Percentiles rank a stretch among this genome's conserved stretches.
Evolutionary conservation across 225 moss, liverwort and hornwort species (phyloP).

Genomic region (Marchantia paleacea): DNA sequence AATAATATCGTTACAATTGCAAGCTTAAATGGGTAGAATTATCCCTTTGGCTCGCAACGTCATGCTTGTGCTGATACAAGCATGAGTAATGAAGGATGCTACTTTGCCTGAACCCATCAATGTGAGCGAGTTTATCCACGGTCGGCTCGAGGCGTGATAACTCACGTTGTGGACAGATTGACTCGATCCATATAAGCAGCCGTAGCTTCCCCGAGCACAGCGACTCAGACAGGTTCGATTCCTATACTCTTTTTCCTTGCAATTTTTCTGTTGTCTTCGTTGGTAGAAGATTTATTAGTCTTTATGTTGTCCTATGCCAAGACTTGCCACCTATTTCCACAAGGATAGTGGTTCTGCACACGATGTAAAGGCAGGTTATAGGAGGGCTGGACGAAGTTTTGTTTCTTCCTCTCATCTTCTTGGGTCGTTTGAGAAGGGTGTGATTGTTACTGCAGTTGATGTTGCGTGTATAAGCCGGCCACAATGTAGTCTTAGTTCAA

Average conservation of each 20-base stretch:
- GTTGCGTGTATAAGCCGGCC: too few species aligned
- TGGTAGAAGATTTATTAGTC: neutral
- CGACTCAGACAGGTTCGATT: conserved; percentile 26
- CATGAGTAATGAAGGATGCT: conserved; percentile 13
- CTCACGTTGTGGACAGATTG: conserved; percentile 9
- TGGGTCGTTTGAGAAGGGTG: too few species aligned
- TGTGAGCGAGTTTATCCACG: conserved; percentile 21
- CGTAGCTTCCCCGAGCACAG: conserved; percentile 11
- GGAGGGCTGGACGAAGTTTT: neutral
- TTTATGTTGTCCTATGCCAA: neutral
- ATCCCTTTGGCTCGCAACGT: conserved; percentile 21
- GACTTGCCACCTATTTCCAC: neutral
- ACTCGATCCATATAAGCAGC: conserved; percentile 11
- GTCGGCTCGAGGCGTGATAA: conserved; percentile 10
- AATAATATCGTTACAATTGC: conserved; percentile 23
- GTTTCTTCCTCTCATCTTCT: too few species aligned
- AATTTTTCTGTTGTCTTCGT: neutral
- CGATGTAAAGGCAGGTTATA: neutral
- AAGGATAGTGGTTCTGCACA: neutral
- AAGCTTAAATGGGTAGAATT: conserved; percentile 23
- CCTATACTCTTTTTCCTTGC: neutral
- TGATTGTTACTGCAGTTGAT: too few species aligned
- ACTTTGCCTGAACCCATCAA: conserved; percentile 22
- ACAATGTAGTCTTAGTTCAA: too few species aligned
- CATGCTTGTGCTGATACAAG: conserved; percentile 29